Conservation (phyloP, 768 basidiomycete genomes). For the Tulasnella sp. region DNA sequence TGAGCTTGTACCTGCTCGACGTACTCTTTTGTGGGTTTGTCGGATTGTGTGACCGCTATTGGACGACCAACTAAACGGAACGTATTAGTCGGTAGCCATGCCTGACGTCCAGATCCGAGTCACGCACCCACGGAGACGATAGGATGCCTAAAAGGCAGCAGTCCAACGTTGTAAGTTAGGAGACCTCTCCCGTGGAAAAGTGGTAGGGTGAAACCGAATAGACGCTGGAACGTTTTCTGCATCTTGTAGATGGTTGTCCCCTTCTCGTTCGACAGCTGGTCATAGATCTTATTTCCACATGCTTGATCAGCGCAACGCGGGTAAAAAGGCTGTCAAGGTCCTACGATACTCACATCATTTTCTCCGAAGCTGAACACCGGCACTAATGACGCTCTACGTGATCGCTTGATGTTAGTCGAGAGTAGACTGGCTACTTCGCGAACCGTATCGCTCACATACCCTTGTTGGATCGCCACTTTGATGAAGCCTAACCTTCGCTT, state of each 20-base stretch:
- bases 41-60: slow-evolving; percentile 62
- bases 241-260: slow-evolving; percentile 78
- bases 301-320: neutral
- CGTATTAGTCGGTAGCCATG: neutral
- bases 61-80: slow-evolving; percentile 68
- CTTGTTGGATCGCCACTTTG: slow-evolving; percentile 83
- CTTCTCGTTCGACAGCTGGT: slow-evolving; percentile 92
- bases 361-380: slow-evolving; percentile 99
- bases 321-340: neutral
- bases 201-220: slow-evolving; percentile 93
- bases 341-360: slow-evolving; percentile 69
- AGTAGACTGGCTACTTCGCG: neutral
- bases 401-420: neutral
- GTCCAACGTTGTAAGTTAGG: slow-evolving; percentile 89
- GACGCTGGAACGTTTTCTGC: slow-evolving; percentile 82
- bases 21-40: slow-evolving; percentile 74
- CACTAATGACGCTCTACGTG: slow-evolving; percentile 75
- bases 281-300: slow-evolving; percentile 59
- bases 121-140: slow-evolving; percentile 94
- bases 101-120: neutral
- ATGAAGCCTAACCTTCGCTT: slow-evolving; percentile 74
- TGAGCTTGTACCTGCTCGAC: slow-evolving; percentile 63
- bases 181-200: slow-evolving; percentile 95
- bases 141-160: slow-evolving; percentile 90
- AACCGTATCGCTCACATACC: slow-evolving; percentile 34